Conservation (phyloP, 2,329 filamentous ascomycete genomes). For the Pyrenophora graminea region DNA sequence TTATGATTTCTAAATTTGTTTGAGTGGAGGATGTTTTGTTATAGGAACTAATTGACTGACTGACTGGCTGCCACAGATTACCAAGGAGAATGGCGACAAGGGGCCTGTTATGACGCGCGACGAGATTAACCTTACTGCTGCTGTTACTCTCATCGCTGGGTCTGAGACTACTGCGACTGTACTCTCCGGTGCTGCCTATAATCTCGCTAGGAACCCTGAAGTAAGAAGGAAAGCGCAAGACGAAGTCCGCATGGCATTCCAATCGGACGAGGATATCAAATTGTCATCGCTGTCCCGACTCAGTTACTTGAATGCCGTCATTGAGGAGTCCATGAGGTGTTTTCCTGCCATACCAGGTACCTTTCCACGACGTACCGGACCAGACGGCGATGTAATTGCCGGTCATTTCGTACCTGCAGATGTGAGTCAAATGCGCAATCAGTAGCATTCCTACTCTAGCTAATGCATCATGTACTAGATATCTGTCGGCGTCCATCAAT, state of each 20-base stretch:
- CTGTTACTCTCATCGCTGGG: slow-evolving; percentile 29
- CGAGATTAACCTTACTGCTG: slow-evolving; percentile 19
- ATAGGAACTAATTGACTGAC: too few relatives aligned
- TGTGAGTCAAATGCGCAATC: not conserved
- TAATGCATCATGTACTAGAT: not conserved
- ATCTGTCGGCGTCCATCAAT: slow-evolving; percentile 19
- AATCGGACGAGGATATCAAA: slow-evolving; percentile 10
- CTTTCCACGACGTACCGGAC: not conserved
- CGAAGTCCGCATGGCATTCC: slow-evolving; percentile 24
- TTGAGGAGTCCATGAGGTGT: not conserved
- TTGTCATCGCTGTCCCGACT: too few relatives aligned
- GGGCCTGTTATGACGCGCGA: too few relatives aligned
- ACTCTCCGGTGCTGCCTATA: slow-evolving; percentile 19
- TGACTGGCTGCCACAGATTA: too few relatives aligned
- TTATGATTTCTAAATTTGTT: too few relatives aligned
- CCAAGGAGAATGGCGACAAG: too few relatives aligned
- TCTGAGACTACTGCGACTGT: slow-evolving; percentile 31
- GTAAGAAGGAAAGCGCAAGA: slow-evolving; percentile 9
- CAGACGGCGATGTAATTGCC: slow-evolving; percentile 4
- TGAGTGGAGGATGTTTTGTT: too few relatives aligned
- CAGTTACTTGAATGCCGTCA: slow-evolving; percentile 2
- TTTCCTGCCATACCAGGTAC: slow-evolving; percentile 13
- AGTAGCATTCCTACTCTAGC: too few relatives aligned
- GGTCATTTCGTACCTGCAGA: slow-evolving; percentile 9
- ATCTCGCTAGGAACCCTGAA: slow-evolving; percentile 17